These are phyloP conservation scores for Phytophthora aleatoria DNA, from an alignment of 352 stramenopile genomes.

Conservation along the genomic window DNA sequence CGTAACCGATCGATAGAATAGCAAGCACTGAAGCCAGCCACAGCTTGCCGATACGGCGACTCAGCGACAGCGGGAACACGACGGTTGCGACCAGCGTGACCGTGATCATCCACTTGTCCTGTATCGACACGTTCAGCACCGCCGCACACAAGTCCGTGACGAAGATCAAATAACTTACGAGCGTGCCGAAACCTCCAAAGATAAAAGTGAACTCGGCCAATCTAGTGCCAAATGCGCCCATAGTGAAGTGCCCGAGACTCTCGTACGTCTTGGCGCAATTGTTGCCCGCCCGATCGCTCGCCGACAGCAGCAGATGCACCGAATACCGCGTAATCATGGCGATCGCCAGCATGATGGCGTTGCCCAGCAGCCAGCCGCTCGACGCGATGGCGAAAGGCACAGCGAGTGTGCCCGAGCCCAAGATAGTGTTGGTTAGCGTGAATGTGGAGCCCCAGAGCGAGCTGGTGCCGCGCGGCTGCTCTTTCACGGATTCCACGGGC, in stretches of 20 bases:
- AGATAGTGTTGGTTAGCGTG: slow-evolving; percentile 78
- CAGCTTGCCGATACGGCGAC: slow-evolving; percentile 63
- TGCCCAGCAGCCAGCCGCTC: slow-evolving; percentile 71
- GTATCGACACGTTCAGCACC: slow-evolving; percentile 39
- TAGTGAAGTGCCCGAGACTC: slow-evolving; percentile 72
- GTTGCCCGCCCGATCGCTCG: slow-evolving; percentile 62
- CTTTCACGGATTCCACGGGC: slow-evolving; percentile 13
- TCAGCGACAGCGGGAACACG: slow-evolving; percentile 68
- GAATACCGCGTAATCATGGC: slow-evolving; percentile 82
- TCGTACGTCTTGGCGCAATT: slow-evolving; percentile 80
- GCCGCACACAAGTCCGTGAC: slow-evolving; percentile 72
- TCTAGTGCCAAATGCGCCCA: slow-evolving; percentile 60
- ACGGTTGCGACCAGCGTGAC: slow-evolving; percentile 36
- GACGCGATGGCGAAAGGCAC: slow-evolving; percentile 77
- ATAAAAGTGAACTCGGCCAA: slow-evolving; percentile 86
- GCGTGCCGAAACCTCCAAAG: slow-evolving; percentile 80
- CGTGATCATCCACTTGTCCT: slow-evolving; percentile 64
- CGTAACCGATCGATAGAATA: slow-evolving; percentile 71
- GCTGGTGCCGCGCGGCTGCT: slow-evolving; percentile 39
- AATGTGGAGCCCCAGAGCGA: slow-evolving; percentile 75
- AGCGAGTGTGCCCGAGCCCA: slow-evolving; percentile 73
- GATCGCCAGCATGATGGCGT: slow-evolving; percentile 70
- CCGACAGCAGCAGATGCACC: slow-evolving; percentile 63
- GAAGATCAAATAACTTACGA: slow-evolving; percentile 86
- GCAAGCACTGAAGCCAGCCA: slow-evolving; percentile 64